phyloP scores from a whole-genome alignment of 2,329 filamentous ascomycete species.

The Diaporthe nobilis region DNA sequence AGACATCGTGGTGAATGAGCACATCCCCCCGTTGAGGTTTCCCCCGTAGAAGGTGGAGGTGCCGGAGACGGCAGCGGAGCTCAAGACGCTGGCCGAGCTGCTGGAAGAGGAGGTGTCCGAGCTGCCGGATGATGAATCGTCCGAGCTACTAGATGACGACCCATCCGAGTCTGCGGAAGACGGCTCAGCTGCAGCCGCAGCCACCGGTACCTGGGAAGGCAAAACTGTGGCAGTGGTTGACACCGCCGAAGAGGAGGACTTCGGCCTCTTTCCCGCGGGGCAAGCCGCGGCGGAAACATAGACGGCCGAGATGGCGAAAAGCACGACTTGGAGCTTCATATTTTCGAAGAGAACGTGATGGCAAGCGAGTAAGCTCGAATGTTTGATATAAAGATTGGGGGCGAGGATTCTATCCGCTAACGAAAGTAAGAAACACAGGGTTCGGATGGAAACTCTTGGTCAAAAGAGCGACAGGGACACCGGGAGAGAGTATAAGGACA shows the following conservation, averaged over 20 bases:
- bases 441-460: background rate
- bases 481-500: background rate
- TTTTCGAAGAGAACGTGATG: conserved; percentile 8
- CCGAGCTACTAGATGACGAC: conserved; percentile 8
- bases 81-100: background rate
- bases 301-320: conserved; percentile 36
- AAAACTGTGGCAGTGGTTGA: background rate
- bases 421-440: conserved; percentile 1
- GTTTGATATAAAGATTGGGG: background rate
- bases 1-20: conserved; percentile 72
- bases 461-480: conserved; percentile 24
- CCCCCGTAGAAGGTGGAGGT: conserved; percentile 68
- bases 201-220: background rate
- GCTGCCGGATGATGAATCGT: conserved; percentile 1
- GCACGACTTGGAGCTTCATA: conserved; percentile 38
- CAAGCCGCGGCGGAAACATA: conserved; percentile 29
- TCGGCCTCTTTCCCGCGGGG: conserved; percentile 15
- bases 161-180: conserved; percentile 1
- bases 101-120: conserved; percentile 5
- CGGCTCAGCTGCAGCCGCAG: background rate
- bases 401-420: conserved; percentile 14
- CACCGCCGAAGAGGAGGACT: conserved; percentile 15
- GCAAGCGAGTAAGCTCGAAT: background rate
- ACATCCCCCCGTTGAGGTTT: conserved; percentile 71
- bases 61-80: conserved; percentile 49